Conservation (phyloP, 192 early-diverging fungal genomes). For the Coemansia sp. region DNA sequence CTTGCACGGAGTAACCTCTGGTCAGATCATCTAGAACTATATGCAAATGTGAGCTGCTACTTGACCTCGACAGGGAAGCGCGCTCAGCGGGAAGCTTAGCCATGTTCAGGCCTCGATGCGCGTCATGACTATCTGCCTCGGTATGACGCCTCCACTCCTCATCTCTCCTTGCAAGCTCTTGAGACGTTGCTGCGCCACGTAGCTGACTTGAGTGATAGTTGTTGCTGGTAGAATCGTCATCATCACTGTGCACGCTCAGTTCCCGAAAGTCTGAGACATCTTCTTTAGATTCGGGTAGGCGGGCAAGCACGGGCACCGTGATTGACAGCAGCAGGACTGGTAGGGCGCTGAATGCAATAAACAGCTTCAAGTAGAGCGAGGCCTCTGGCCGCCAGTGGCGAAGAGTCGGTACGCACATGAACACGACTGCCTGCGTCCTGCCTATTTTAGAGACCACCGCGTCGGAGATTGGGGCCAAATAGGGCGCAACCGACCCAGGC, state of each 20-base stretch:
- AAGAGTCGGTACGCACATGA: constrained; percentile 40
- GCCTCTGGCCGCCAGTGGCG: constrained; percentile 40
- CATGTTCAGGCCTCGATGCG: neutral
- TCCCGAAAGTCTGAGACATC: neutral
- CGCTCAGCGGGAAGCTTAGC: neutral
- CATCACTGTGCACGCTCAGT: neutral
- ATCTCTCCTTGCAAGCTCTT: neutral
- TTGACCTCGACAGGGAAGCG: neutral
- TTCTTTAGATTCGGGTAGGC: neutral
- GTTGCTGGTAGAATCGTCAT: neutral
- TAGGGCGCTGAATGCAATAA: constrained; percentile 44
- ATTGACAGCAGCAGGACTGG: constrained; percentile 50
- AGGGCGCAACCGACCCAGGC: neutral
- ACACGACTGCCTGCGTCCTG: constrained; percentile 10
- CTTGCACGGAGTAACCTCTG: neutral
- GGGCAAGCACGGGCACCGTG: constrained; percentile 42
- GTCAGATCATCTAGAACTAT: neutral
- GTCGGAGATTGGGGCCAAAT: neutral
- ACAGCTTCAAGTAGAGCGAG: constrained; percentile 18
- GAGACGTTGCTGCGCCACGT: neutral
- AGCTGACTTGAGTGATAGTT: neutral
- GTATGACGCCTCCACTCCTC: neutral
- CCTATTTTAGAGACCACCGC: neutral
- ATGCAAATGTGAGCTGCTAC: constrained; percentile 1
- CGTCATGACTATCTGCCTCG: neutral